Evolutionary conservation across 139 green algal genomes (phyloP).

Genomic region (Ulvella scutata): DNA sequence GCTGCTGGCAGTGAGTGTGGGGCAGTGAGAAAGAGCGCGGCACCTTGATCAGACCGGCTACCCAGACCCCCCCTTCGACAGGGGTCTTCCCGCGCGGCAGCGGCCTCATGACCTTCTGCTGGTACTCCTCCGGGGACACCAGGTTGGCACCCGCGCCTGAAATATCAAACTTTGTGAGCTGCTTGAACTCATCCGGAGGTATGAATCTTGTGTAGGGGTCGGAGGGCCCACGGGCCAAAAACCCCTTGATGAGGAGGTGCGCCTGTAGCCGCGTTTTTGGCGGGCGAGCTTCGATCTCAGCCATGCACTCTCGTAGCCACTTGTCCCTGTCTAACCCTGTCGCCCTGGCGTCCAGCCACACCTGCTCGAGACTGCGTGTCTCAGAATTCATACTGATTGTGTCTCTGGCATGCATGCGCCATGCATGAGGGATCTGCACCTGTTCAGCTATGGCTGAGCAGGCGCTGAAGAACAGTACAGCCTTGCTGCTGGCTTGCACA

Average conservation of each 20-base stretch:
- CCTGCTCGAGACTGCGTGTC: not conserved
- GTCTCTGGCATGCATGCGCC: too few relatives aligned
- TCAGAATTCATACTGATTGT: too few relatives aligned
- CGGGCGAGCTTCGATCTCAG: not conserved
- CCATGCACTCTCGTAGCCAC: conserved; percentile 18
- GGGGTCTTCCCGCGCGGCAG: conserved; percentile 4
- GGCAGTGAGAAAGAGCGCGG: not conserved
- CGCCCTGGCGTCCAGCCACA: conserved; percentile 25
- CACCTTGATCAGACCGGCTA: conserved; percentile 64
- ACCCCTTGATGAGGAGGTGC: conserved; percentile 6
- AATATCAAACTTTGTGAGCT: conserved; percentile 89
- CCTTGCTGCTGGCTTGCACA: too few relatives aligned
- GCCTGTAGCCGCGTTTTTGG: not conserved
- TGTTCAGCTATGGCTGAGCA: too few relatives aligned
- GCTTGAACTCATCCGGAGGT: conserved; percentile 50
- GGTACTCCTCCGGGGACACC: conserved; percentile 56
- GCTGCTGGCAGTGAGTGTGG: too few relatives aligned
- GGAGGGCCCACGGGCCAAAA: conserved; percentile 42
- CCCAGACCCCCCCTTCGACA: conserved; percentile 31
- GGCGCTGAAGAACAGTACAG: too few relatives aligned
- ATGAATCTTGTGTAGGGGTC: conserved; percentile 91
- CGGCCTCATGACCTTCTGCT: conserved; percentile 38
- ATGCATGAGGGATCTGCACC: too few relatives aligned
- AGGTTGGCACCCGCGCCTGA: conserved; percentile 90
- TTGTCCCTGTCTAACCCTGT: conserved; percentile 27